Conservation (phyloP, 495 filamentous ascomycete species). For the Penicillium robsamsonii region DNA sequence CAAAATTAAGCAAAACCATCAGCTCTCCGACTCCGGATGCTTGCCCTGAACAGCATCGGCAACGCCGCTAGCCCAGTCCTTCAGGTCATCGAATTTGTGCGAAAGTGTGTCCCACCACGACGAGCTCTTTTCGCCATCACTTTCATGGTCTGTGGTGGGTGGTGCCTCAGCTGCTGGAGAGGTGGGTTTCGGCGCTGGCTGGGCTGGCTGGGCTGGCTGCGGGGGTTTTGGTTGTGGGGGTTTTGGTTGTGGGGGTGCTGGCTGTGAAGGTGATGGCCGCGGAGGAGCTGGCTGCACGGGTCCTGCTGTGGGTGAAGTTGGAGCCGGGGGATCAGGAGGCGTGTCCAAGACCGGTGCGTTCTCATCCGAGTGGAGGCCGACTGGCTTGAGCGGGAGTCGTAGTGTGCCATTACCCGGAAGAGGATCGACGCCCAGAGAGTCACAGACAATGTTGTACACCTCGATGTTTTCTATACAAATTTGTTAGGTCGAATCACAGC, state of each 20-base stretch:
- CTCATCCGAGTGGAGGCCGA: constrained; percentile 64
- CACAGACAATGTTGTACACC: constrained; percentile 92
- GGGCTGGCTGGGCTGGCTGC: constrained; percentile 2
- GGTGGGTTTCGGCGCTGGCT: constrained; percentile 13
- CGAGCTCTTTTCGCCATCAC: constrained; percentile 27
- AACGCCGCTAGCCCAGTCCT: constrained; percentile 41
- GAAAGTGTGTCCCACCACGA: constrained; percentile 36
- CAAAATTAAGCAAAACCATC: background rate
- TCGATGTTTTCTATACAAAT: constrained; percentile 74
- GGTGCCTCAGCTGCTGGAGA: constrained; percentile 19
- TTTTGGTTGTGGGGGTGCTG: constrained; percentile 6
- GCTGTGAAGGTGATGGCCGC: background rate
- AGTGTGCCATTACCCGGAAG: constrained; percentile 85
- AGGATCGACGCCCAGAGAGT: constrained; percentile 67
- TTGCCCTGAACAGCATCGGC: constrained; percentile 38
- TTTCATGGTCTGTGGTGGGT: constrained; percentile 20
- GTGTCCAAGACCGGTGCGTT: constrained; percentile 31
- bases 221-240: constrained; percentile 5
- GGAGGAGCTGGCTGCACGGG: constrained; percentile 1
- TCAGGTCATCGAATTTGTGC: constrained; percentile 36
- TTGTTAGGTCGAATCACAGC: constrained; percentile 3
- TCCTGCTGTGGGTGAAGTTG: constrained; percentile 8
- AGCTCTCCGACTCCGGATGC: constrained; percentile 18
- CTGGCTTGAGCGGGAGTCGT: constrained; percentile 67
- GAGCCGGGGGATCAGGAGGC: constrained; percentile 39